phyloP scores from a whole-genome alignment of 2,329 filamentous ascomycete genomes.

The Microcyclospora tardicrescens region DNA sequence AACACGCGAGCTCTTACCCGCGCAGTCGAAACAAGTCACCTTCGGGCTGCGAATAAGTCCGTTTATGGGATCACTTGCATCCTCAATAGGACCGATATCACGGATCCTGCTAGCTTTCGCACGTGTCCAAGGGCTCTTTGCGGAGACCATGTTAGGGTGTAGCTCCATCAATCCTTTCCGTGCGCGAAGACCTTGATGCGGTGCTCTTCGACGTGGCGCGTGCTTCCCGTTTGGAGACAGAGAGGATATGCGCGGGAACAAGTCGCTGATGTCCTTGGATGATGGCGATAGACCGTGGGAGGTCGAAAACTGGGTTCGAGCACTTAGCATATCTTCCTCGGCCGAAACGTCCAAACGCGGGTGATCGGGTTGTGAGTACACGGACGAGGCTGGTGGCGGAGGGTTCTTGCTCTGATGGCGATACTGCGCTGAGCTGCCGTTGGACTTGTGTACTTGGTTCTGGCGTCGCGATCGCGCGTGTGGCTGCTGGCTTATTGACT shows the following conservation, averaged over 20 bases:
- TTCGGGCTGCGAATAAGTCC: neutral
- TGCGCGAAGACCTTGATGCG: neutral
- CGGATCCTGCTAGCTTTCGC: slow-evolving; percentile 8
- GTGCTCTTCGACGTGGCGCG: neutral
- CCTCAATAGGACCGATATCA: neutral
- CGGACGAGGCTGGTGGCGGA: neutral
- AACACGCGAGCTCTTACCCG: slow-evolving; percentile 4
- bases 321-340: slow-evolving; percentile 11
- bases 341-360: slow-evolving; percentile 7
- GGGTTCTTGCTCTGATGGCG: neutral
- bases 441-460: slow-evolving; percentile 10
- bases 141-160: neutral
- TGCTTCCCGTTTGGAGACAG: slow-evolving; percentile 8
- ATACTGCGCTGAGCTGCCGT: slow-evolving; percentile 1
- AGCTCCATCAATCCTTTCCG: neutral
- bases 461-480: slow-evolving; percentile 8
- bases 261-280: slow-evolving; percentile 14
- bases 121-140: slow-evolving; percentile 14
- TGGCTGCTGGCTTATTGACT: slow-evolving; percentile 5
- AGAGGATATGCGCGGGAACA: slow-evolving; percentile 19
- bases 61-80: neutral
- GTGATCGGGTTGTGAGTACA: neutral
- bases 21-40: neutral
- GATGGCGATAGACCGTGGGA: slow-evolving; percentile 7
- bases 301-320: slow-evolving; percentile 8